phyloP scores from a whole-genome alignment of 192 early-diverging fungal species.

The Linnemannia exigua region DNA sequence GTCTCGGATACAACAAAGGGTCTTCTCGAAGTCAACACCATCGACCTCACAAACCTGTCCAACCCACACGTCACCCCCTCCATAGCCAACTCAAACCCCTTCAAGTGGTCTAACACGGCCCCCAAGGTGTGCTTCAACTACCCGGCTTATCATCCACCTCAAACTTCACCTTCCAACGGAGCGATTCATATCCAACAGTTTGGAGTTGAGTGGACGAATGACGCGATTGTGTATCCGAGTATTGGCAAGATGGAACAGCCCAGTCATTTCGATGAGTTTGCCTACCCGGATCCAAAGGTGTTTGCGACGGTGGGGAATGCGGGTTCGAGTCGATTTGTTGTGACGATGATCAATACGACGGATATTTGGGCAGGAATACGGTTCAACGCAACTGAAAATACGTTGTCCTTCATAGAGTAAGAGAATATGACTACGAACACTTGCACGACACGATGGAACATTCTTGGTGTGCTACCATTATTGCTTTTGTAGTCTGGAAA shows the following conservation, averaged over 20 bases:
- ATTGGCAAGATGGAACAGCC: background rate
- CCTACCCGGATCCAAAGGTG: background rate
- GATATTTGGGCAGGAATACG: background rate
- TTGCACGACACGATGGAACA: background rate
- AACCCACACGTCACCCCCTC: background rate
- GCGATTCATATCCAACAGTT: slow-evolving; percentile 3
- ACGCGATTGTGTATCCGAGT: background rate
- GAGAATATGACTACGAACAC: background rate
- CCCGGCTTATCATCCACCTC: background rate
- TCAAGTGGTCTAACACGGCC: background rate
- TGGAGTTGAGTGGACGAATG: background rate
- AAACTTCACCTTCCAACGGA: background rate
- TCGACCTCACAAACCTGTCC: background rate
- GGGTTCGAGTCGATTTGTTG: background rate
- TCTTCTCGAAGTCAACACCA: background rate
- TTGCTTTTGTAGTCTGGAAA: background rate
- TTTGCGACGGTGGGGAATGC: background rate
- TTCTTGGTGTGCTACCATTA: background rate
- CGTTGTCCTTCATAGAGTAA: background rate
- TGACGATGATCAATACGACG: background rate
- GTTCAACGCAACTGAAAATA: background rate
- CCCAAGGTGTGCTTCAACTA: background rate
- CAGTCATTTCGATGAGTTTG: background rate
- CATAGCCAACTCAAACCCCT: background rate
- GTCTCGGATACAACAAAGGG: background rate